phyloP scores from a whole-genome alignment of 768 basidiomycete genomes.

The Clathrus columnatus region DNA sequence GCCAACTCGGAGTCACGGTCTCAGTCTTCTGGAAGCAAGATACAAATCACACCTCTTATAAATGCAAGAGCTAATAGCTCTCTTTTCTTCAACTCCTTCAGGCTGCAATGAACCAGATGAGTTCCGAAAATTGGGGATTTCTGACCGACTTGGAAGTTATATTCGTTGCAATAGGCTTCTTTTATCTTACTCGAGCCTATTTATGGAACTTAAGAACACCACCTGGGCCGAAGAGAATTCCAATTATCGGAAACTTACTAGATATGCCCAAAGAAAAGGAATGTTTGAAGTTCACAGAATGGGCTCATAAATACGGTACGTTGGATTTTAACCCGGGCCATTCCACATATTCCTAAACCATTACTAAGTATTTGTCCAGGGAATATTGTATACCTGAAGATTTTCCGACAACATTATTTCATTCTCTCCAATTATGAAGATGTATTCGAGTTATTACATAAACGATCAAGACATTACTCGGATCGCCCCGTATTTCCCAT shows the following conservation, averaged over 20 bases:
- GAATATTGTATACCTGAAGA: slow-evolving; percentile 17
- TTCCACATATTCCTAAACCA: neutral
- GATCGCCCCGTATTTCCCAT: slow-evolving; percentile 44
- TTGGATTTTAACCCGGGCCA: slow-evolving; percentile 2
- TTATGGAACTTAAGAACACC: slow-evolving; percentile 32
- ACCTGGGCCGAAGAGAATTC: slow-evolving; percentile 61
- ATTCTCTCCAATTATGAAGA: slow-evolving; percentile 24
- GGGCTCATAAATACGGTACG: slow-evolving; percentile 59
- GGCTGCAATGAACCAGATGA: too few species aligned
- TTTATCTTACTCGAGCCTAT: too few species aligned
- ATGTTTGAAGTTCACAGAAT: slow-evolving; percentile 52
- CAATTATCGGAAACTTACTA: slow-evolving; percentile 53
- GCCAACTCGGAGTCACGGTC: too few species aligned
- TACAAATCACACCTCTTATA: too few species aligned
- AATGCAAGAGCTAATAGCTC: too few species aligned
- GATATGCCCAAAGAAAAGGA: slow-evolving; percentile 54
- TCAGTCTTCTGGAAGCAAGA: too few species aligned
- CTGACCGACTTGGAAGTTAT: too few species aligned
- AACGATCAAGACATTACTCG: slow-evolving; percentile 57
- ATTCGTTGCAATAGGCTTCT: too few species aligned
- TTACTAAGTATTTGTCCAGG: slow-evolving; percentile 12
- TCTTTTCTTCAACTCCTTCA: too few species aligned
- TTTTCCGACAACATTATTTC: slow-evolving; percentile 26
- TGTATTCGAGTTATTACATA: slow-evolving; percentile 51
- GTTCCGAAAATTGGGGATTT: too few species aligned